Base-by-base conservation (phyloP, 352 stramenopile genomes). In the Pythium guiyangense region DNA sequence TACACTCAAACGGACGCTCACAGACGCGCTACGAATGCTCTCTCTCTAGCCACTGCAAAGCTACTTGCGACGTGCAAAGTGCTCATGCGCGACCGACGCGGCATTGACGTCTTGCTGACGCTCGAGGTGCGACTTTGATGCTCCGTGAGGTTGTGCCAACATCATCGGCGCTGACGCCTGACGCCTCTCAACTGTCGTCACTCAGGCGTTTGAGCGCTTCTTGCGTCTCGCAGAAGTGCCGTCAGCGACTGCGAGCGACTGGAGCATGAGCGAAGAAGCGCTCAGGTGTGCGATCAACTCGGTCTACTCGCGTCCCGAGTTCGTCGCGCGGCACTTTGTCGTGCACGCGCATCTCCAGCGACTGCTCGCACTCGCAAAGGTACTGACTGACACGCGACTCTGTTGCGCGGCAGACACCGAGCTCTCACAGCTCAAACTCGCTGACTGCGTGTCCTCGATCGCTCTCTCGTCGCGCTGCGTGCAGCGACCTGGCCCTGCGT, bases 231-330 rank as follows among this genome's bases (percentile, higher is more conserved):
- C 65, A 48, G 67, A 72, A 46, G 15, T 18, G 39, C 8, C 55
- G 6, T 17, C 22, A 10, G 49, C 44, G 27, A 46, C 18, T n/a
- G 1, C 57, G 22, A 47, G 11, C 14, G 62, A 69, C 10, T 67
- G 63, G 57, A 39, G 43, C 3, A 55, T 71, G 5, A 66, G 58
- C 8, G 77, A 84, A 64, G 79, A 86, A 66, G 68, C 74, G 27
- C 55, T 90, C 49, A 90, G 86, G 59, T 90, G 79, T 64, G 62
- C 70, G 45, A 78, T 90, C 52, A 90, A 90, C 49, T 84, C 70
- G 25, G 66, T 88, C 10, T 86, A 82, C 57, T 78, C 63, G 27
- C 66, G 79, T 8, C 75, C 73, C 6, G 71, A 83, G 6, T 90
- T 90, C 46, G 68, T 88, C 25, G 54, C 52, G 11, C 58, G 73